phyloP scores from a whole-genome alignment of 148 eudicot genomes.

The Arctostaphylos glauca region DNA sequence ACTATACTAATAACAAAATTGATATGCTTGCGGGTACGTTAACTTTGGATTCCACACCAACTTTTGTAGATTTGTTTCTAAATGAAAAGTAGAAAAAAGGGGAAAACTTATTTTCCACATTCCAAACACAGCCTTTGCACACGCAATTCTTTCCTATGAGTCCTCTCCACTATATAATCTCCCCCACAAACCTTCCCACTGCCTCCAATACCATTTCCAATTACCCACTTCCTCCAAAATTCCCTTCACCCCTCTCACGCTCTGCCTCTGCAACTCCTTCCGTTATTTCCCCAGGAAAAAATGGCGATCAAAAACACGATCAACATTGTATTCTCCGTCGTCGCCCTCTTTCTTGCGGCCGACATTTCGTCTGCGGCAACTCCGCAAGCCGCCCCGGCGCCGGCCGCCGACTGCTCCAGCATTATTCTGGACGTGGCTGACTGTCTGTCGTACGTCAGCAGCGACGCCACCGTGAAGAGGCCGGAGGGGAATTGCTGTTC shows the following conservation, averaged over 20 bases:
- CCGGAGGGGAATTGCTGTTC: slow-evolving; percentile 78
- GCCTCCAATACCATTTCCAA: background rate
- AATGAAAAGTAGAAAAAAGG: too few species aligned
- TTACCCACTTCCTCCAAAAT: background rate
- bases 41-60: too few species aligned
- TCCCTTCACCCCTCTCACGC: background rate
- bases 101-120: too few species aligned
- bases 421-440: slow-evolving; percentile 64
- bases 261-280: background rate
- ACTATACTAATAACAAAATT: too few species aligned
- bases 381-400: slow-evolving; percentile 30
- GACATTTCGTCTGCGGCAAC: background rate
- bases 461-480: slow-evolving; percentile 43
- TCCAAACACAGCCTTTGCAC: too few species aligned
- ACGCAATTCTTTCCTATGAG: too few species aligned
- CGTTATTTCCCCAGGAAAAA: too few species aligned
- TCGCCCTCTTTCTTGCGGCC: too few species aligned
- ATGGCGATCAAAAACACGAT: background rate
- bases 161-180: too few species aligned
- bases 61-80: too few species aligned
- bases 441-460: slow-evolving; percentile 64
- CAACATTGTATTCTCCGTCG: background rate
- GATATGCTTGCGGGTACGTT: too few species aligned
- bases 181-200: background rate
- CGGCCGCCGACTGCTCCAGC: slow-evolving; percentile 68